Conservation (phyloP, 768 basidiomycete genomes). For the Boletus tomentosulus region DNA sequence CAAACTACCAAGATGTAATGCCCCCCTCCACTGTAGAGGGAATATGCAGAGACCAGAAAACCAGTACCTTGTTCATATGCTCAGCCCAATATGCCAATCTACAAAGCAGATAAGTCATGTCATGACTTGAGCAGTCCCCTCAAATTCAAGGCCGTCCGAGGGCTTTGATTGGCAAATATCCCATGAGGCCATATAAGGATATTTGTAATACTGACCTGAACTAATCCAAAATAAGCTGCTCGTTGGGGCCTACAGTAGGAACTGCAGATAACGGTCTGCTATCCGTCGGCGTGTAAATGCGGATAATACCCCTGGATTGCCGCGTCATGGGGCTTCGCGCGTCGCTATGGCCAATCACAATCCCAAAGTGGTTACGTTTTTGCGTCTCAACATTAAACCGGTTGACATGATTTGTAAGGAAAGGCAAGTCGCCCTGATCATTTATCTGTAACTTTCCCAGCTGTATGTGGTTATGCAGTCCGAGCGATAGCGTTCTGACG, state of each 20-base stretch:
- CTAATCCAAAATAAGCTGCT: background rate
- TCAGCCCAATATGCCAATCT: constrained; percentile 1
- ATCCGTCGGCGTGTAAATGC: constrained; percentile 5
- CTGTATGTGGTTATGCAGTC: background rate
- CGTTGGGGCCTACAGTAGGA: background rate
- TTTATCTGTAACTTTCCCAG: background rate
- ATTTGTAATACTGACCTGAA: background rate
- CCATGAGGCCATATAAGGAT: background rate
- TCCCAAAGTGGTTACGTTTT: constrained; percentile 4
- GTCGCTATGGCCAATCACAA: background rate
- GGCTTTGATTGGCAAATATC: background rate
- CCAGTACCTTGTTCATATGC: constrained; percentile 5
- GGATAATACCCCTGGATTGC: constrained; percentile 1
- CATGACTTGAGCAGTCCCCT: background rate
- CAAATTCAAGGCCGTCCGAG: background rate
- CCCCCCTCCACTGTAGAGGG: constrained; percentile 4
- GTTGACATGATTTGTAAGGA: background rate
- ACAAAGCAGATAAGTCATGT: background rate
- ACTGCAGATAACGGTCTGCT: background rate
- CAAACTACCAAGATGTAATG: constrained; percentile 15
- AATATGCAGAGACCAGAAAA: constrained; percentile 5
- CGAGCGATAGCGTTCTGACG: background rate
- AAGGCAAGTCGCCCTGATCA: background rate
- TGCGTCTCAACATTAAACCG: background rate
- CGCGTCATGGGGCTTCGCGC: background rate